Evolutionary conservation across 2,329 filamentous ascomycete genomes (phyloP).

Genomic region (Penicillium olsonii): DNA sequence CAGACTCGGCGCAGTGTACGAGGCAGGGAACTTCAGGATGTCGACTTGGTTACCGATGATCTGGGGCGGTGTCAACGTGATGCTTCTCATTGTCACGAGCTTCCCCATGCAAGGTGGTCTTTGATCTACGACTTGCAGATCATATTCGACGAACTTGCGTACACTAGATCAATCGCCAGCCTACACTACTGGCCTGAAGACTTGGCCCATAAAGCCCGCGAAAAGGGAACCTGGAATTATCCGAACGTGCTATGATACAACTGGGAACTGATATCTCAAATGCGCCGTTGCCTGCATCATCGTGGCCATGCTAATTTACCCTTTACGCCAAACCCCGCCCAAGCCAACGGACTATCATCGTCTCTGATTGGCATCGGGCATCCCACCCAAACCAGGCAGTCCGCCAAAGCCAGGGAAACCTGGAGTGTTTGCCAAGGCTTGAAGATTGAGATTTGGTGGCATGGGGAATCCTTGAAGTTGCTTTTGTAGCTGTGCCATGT

Average conservation of each 20-base stretch:
- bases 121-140: slow-evolving; percentile 45
- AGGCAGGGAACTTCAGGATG: slow-evolving; percentile 82
- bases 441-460: slow-evolving; percentile 37
- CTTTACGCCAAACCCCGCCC: slow-evolving; percentile 21
- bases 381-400: slow-evolving; percentile 36
- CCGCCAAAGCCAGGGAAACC: slow-evolving; percentile 36
- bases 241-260: slow-evolving; percentile 18
- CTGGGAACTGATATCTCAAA: slow-evolving; percentile 12
- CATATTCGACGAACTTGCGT: neutral
- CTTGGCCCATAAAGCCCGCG: neutral
- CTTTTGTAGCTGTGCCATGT: slow-evolving; percentile 41
- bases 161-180: no score
- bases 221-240: slow-evolving; percentile 6
- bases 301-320: slow-evolving; percentile 16
- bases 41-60: slow-evolving; percentile 91
- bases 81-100: slow-evolving; percentile 80
- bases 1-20: slow-evolving; percentile 78
- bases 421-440: slow-evolving; percentile 41
- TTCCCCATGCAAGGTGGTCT: slow-evolving; percentile 92
- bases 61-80: slow-evolving; percentile 81
- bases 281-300: slow-evolving; percentile 15
- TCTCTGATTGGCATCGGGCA: slow-evolving; percentile 56
- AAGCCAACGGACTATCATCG: slow-evolving; percentile 34
- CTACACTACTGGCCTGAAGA: neutral
- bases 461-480: slow-evolving; percentile 41